Conservation (phyloP, 129 eudicot genomes). For the Flaveria trinervia region DNA sequence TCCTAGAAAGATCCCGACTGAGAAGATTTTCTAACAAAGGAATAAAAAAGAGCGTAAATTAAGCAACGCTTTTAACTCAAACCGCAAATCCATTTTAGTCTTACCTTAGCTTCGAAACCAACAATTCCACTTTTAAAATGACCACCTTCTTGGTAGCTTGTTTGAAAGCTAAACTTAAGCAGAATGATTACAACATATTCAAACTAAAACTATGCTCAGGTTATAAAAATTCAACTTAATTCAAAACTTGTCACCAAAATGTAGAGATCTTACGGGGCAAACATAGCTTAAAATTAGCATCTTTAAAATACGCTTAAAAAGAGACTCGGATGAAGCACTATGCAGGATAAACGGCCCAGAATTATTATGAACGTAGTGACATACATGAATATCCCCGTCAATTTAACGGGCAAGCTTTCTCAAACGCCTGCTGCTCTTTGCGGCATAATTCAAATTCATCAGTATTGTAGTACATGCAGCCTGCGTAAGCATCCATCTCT, state of each 20-base stretch:
- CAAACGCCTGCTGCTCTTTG: constrained; percentile 76
- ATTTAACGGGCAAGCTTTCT: constrained; percentile 82
- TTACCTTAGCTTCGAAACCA: too few species aligned
- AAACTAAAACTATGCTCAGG: background rate
- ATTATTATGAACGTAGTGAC: background rate
- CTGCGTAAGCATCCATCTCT: constrained; percentile 79
- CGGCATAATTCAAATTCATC: constrained; percentile 88
- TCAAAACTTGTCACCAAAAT: constrained; percentile 17
- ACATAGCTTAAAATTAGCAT: constrained; percentile 32
- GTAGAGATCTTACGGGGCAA: constrained; percentile 23
- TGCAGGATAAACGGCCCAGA: background rate
- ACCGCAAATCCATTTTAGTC: too few species aligned
- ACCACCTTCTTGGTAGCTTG: too few species aligned
- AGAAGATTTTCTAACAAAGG: too few species aligned
- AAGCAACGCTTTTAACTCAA: too few species aligned
- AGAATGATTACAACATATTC: constrained; percentile 19
- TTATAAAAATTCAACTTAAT: constrained; percentile 2
- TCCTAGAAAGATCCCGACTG: too few species aligned
- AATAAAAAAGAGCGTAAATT: too few species aligned
- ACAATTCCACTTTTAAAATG: too few species aligned
- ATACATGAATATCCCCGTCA: constrained; percentile 18
- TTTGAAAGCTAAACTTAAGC: constrained; percentile 14
- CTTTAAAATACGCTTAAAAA: constrained; percentile 19
- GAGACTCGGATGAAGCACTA: constrained; percentile 5
- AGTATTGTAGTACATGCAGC: constrained; percentile 89